Percentiles rank a stretch among this genome's conserved stretches.
phyloP scores from a whole-genome alignment of 2,329 filamentous ascomycete species.

The Truncatella angustata region DNA sequence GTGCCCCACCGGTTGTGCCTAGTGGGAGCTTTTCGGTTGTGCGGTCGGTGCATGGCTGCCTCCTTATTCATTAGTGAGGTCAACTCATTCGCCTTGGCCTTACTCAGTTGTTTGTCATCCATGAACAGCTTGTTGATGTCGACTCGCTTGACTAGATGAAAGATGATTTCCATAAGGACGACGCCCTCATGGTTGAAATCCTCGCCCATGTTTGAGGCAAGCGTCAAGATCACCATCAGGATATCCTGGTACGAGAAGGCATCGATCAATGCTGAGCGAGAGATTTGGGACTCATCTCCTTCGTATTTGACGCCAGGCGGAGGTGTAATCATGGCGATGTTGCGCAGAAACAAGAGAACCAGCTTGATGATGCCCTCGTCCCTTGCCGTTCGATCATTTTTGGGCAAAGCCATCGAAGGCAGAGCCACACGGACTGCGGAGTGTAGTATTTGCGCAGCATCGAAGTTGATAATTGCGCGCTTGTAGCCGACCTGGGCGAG shows the following conservation, averaged over 20 bases:
- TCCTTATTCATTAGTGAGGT: conserved; percentile 76
- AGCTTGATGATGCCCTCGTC: conserved; percentile 94
- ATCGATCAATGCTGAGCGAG: conserved; percentile 82
- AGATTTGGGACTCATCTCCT: conserved; percentile 87
- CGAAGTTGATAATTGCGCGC: conserved; percentile 79
- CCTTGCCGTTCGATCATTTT: conserved; percentile 71
- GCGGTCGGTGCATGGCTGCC: conserved; percentile 74
- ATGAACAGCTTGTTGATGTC: conserved; percentile 83
- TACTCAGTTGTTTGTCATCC: conserved; percentile 69
- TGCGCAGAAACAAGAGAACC: conserved; percentile 83
- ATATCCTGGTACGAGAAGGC: conserved; percentile 90
- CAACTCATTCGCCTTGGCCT: conserved; percentile 71
- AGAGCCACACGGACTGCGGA: conserved; percentile 78
- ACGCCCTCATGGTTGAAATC: conserved; percentile 90
- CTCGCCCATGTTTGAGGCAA: conserved; percentile 90
- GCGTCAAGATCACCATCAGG: conserved; percentile 77
- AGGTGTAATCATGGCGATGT: conserved; percentile 80
- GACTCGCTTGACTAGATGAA: conserved; percentile 88
- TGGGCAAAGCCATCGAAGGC: conserved; percentile 78
- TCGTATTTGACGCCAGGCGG: conserved; percentile 72
- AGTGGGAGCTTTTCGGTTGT: conserved; percentile 76
- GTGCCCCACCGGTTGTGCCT: conserved; percentile 93
- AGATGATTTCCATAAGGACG: conserved; percentile 86
- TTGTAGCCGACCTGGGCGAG: conserved; percentile 90
- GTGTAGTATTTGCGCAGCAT: conserved; percentile 73